Evolutionary conservation across 2,329 filamentous ascomycete species (phyloP).

Genomic region (Capronia coronata): DNA sequence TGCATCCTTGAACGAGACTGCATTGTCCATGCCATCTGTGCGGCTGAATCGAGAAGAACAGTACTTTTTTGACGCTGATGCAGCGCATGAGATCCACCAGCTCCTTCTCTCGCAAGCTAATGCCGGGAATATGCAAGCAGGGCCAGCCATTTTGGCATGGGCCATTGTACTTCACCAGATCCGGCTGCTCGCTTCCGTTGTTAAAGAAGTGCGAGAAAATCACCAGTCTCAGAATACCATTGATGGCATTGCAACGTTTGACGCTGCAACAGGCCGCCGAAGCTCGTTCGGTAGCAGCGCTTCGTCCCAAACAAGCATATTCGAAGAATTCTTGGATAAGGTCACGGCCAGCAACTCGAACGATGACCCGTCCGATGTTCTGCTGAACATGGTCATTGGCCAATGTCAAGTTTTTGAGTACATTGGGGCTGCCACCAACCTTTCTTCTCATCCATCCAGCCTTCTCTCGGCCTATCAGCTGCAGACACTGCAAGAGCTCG

Average conservation of each 20-base stretch:
- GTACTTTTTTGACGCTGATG: conserved; percentile 57
- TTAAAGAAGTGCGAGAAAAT: conserved; percentile 50
- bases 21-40: conserved; percentile 7
- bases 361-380: conserved; percentile 44
- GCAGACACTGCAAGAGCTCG: conserved; percentile 56
- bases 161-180: conserved; percentile 66
- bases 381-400: conserved; percentile 45
- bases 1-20: conserved; percentile 12
- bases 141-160: conserved; percentile 75
- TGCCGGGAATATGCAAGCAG: conserved; percentile 54
- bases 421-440: conserved; percentile 31
- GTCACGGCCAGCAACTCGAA: conserved; percentile 37
- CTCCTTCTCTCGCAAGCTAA: conserved; percentile 59
- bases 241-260: conserved; percentile 36
- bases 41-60: conserved; percentile 5
- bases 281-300: conserved; percentile 27
- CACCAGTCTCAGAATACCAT: conserved; percentile 39
- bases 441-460: not conserved
- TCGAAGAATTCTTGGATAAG: conserved; percentile 44
- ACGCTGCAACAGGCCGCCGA: conserved; percentile 25
- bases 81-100: conserved; percentile 66
- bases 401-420: conserved; percentile 45
- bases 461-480: conserved; percentile 14
- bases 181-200: conserved; percentile 55
- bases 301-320: conserved; percentile 37